These are phyloP conservation scores for Pyrenochaeta sp. DNA, from an alignment of 2,329 filamentous ascomycete genomes.

Conservation along the genomic window DNA sequence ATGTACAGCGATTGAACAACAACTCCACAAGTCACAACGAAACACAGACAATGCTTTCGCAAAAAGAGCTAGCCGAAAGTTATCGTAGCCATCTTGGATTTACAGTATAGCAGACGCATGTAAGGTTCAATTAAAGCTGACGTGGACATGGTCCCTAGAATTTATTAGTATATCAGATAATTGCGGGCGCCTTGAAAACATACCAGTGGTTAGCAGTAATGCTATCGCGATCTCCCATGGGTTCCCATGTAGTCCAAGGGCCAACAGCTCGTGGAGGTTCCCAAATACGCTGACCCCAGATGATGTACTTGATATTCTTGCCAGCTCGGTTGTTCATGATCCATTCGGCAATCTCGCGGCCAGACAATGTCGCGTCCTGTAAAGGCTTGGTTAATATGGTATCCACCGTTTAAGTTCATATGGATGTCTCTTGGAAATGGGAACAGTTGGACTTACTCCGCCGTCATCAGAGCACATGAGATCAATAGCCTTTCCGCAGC, in stretches of 20 bases:
- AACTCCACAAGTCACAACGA: too few species aligned
- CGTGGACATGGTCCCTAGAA: too few species aligned
- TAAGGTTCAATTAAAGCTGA: too few species aligned
- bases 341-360: constrained; percentile 59
- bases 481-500: constrained; percentile 41
- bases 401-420: background rate
- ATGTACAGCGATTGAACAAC: too few species aligned
- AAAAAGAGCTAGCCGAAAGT: too few species aligned
- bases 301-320: constrained; percentile 59
- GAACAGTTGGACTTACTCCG: constrained; percentile 30
- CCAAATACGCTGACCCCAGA: constrained; percentile 62
- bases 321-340: constrained; percentile 55
- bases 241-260: constrained; percentile 54
- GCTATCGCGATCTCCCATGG: constrained; percentile 54
- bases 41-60: too few species aligned
- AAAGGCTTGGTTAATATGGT: background rate
- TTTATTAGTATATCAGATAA: too few species aligned
- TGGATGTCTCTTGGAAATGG: background rate
- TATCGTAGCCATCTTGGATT: too few species aligned
- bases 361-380: constrained; percentile 38
- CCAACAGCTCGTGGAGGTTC: constrained; percentile 48
- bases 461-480: constrained; percentile 36
- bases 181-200: background rate
- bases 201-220: constrained; percentile 58
- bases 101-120: too few species aligned